phyloP scores from a whole-genome alignment of 805 yeast species.

The Starmerella stigmatis region DNA sequence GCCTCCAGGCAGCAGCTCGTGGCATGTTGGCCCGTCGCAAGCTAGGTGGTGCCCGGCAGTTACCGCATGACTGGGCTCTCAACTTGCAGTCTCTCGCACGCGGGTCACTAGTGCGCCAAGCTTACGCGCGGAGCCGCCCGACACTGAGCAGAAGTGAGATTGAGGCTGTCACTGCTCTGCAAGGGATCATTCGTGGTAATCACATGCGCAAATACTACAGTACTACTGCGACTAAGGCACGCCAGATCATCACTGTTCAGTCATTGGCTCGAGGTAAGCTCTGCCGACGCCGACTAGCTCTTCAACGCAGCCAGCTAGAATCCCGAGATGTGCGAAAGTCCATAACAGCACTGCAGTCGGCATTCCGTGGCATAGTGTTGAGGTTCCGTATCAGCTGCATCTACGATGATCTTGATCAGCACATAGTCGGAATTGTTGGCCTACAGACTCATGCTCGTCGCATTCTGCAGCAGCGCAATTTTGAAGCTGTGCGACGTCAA shows the following conservation, averaged over 20 bases:
- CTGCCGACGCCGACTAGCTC: constrained; percentile 17
- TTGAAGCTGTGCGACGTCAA: constrained; percentile 32
- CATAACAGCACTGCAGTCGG: constrained; percentile 30
- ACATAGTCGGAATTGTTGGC: constrained; percentile 23
- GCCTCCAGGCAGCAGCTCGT: background rate
- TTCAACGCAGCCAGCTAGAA: constrained; percentile 1
- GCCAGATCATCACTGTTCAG: constrained; percentile 36
- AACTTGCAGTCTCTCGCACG: constrained; percentile 22
- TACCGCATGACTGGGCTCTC: background rate
- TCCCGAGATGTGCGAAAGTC: constrained; percentile 5
- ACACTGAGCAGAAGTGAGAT: constrained; percentile 7
- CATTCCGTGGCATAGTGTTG: constrained; percentile 31
- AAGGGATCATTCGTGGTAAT: constrained; percentile 45
- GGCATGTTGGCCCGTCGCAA: background rate
- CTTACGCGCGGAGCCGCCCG: background rate
- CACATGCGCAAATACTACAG: constrained; percentile 30
- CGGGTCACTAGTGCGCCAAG: constrained; percentile 22
- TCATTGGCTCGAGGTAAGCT: constrained; percentile 42
- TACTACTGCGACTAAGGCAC: constrained; percentile 7
- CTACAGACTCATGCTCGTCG: constrained; percentile 33
- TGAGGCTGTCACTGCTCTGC: constrained; percentile 37
- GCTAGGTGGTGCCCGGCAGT: background rate
- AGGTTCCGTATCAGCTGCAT: constrained; percentile 30
- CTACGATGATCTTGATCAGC: constrained; percentile 32
- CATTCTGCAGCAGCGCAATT: constrained; percentile 25